Evolutionary conservation across 345 rosid genomes (phyloP), one percentile per base, ranked within the genome.

Genomic region (Rhodomyrtus tomentosa): DNA sequence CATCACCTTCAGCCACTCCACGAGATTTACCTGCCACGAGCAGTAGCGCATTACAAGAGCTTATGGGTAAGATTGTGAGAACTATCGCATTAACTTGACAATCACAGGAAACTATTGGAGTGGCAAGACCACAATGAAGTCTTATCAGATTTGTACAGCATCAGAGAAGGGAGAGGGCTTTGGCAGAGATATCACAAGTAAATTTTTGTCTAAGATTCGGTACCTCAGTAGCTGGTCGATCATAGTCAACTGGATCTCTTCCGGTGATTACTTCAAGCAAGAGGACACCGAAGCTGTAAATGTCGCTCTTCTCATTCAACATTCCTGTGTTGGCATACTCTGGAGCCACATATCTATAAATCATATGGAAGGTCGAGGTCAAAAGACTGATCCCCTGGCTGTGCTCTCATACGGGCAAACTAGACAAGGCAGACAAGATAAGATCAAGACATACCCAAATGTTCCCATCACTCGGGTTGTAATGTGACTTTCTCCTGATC

Each of bases 401-500:
- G 83, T 85, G 82, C 87, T 72, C 55, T 29, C 79, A 58, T 40
- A 55, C 12, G 29, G 48, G 73, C 79, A 80, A 51, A 40, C 50
- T 85, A 79, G 82, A 85, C 73, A 55, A 52, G 36, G 32, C 62
- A 82, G 11, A 52, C 80, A 80, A 82, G 42, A 50, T 49, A 82
- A 42, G 68, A 76, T 86, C 73, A 22, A 83, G 62, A 83, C 91
- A 32, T 92, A 97, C 99, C 99, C 99, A 88, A 97, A 95, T 83
- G 99, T 97, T 55, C 99, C 99, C 99, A 97, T 97, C 76, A 97
- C 99, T 89, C 99, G 92, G 81, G 99, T 95, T 15, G 98, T 92
- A 86, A 97, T 92, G 88, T 97, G 99, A 87, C 98, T 97, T 88
- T 97, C 98, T 76, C 96, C 96, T 0, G 98, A 91, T 80, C 76